Evolutionary conservation across 768 basidiomycete species (phyloP).

Genomic region (Boletus fagicola): DNA sequence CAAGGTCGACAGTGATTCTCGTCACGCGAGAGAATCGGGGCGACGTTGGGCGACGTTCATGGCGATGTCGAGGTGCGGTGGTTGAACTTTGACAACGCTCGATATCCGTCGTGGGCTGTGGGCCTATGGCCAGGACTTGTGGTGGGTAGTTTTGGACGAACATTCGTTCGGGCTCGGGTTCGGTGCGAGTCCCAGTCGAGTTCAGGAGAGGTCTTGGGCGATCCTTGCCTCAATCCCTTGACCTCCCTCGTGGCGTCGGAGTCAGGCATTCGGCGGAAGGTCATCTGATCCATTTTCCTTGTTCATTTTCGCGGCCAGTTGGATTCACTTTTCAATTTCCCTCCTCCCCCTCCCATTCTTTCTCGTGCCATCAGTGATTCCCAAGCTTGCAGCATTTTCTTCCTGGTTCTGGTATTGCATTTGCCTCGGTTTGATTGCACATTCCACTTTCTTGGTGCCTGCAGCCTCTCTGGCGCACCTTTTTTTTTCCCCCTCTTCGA

Average conservation of each 20-base stretch:
- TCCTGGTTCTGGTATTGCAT: too few species aligned
- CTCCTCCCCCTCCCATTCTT: too few species aligned
- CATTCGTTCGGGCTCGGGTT: too few species aligned
- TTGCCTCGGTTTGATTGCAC: too few species aligned
- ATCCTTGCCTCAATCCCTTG: neutral
- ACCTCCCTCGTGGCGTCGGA: neutral
- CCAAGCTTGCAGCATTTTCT: too few species aligned
- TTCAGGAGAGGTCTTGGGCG: neutral
- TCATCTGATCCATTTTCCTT: constrained; percentile 4
- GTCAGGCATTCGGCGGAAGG: neutral
- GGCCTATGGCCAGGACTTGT: neutral
- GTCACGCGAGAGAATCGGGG: neutral
- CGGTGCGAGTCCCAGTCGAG: too few species aligned
- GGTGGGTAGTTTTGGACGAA: too few species aligned
- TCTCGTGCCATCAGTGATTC: too few species aligned
- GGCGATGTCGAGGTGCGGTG: neutral
- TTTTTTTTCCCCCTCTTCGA: neutral
- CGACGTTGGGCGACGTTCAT: neutral
- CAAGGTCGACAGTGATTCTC: neutral
- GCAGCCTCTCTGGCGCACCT: too few species aligned
- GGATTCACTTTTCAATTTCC: neutral
- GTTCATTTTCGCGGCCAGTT: neutral
- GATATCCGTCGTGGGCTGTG: neutral
- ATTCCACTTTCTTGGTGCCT: too few species aligned
- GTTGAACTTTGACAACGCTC: neutral